A percentile compares a stretch with the other conserved stretches of the same genome.
Conservation (phyloP, 371 early-diverging fungal species). For the Rhizomucor miehei region DNA sequence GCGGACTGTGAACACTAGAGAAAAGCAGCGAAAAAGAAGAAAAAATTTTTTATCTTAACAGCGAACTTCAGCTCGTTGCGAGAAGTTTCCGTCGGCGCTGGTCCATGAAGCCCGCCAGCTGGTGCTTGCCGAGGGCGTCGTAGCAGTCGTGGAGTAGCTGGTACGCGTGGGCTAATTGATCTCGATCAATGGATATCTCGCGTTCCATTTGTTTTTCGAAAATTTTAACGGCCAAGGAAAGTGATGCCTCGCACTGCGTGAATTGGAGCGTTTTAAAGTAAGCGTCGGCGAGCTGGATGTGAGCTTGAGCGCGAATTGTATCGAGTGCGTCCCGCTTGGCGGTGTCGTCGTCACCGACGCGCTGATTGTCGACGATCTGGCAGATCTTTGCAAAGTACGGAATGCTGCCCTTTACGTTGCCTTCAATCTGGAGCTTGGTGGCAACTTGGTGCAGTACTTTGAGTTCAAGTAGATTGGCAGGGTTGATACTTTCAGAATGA, state of each 20-base stretch:
- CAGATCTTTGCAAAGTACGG: conserved; percentile 44
- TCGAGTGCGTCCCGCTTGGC: not conserved
- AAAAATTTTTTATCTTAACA: conserved; percentile 2
- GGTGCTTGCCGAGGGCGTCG: conserved; percentile 30
- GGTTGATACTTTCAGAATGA: conserved; percentile 12
- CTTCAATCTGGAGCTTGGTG: conserved; percentile 14
- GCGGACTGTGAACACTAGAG: not conserved
- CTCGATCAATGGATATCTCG: not conserved
- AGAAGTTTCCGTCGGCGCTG: conserved; percentile 16
- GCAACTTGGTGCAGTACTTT: conserved; percentile 26
- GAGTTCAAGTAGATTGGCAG: conserved; percentile 29
- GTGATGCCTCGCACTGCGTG: conserved; percentile 23
- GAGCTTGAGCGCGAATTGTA: conserved; percentile 29
- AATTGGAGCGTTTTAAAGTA: conserved; percentile 26
- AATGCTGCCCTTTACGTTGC: conserved; percentile 27
- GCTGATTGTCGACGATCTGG: conserved; percentile 40
- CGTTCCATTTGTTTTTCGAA: conserved; percentile 27
- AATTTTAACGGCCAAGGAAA: conserved; percentile 21
- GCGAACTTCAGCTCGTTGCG: not conserved
- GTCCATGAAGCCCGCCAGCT: conserved; percentile 28
- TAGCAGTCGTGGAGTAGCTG: conserved; percentile 23
- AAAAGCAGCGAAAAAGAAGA: conserved; percentile 1
- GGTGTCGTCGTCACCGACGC: conserved; percentile 2
- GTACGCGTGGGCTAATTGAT: conserved; percentile 16
- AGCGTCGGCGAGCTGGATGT: conserved; percentile 33